Percentiles rank a stretch among this genome's conserved stretches.
phyloP scores from a whole-genome alignment of 2,329 filamentous ascomycete species.

The Penicillium sp. region DNA sequence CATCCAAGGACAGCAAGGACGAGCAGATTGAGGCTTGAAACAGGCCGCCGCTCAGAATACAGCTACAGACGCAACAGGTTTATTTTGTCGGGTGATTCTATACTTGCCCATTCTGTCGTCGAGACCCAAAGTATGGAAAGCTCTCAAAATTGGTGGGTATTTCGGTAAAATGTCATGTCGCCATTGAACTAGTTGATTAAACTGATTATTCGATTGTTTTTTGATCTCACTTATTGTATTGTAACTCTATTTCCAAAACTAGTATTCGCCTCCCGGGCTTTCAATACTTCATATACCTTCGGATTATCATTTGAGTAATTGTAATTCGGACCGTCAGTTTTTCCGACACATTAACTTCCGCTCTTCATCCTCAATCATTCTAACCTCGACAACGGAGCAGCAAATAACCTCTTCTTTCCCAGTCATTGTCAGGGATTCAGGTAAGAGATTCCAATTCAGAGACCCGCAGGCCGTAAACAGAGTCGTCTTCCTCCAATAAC shows the following conservation, averaged over 20 bases:
- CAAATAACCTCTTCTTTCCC: neutral
- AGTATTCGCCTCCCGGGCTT: too few relatives aligned
- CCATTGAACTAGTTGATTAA: neutral
- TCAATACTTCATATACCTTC: neutral
- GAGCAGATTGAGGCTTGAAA: slow-evolving; percentile 26
- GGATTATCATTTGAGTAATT: slow-evolving; percentile 6
- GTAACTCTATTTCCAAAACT: too few relatives aligned
- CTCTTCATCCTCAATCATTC: slow-evolving; percentile 7
- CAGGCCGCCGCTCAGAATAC: neutral
- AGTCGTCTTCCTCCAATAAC: neutral
- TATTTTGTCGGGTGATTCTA: too few relatives aligned
- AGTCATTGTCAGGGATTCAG: neutral
- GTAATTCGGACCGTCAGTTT: slow-evolving; percentile 7
- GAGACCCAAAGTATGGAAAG: neutral
- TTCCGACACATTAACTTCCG: slow-evolving; percentile 3
- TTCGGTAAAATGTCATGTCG: neutral
- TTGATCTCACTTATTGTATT: too few relatives aligned
- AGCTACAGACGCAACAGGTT: neutral
- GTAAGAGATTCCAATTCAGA: neutral
- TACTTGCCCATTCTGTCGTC: too few relatives aligned
- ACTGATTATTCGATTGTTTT: neutral
- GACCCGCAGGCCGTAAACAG: neutral
- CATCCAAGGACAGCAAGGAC: neutral
- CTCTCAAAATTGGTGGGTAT: neutral
- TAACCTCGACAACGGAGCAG: neutral